phyloP scores from a whole-genome alignment of 2,329 filamentous ascomycete species.

The Mycosphaerella arachidis region DNA sequence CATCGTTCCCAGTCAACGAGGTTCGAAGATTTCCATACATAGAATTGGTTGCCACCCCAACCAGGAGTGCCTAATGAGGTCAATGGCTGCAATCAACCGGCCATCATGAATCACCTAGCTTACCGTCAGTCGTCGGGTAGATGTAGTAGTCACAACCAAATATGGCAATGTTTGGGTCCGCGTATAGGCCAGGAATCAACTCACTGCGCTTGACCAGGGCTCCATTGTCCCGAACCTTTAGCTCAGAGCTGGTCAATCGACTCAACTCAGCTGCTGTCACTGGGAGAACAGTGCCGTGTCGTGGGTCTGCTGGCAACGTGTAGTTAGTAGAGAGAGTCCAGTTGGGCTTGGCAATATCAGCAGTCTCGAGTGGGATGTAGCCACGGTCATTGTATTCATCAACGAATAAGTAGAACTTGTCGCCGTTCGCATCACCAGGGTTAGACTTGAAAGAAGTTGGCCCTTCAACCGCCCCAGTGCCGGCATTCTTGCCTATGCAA shows the following conservation, averaged over 20 bases:
- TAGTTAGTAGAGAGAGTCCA: constrained; percentile 48
- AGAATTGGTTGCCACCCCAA: constrained; percentile 48
- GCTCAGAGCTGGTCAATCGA: constrained; percentile 6
- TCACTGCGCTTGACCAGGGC: constrained; percentile 10
- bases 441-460: constrained; percentile 52
- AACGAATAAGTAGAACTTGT: constrained; percentile 54
- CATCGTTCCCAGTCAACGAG: constrained; percentile 42
- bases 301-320: constrained; percentile 47
- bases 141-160: constrained; percentile 46
- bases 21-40: constrained; percentile 45
- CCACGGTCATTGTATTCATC: constrained; percentile 51
- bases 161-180: constrained; percentile 47
- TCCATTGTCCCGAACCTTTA: constrained; percentile 7
- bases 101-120: constrained; percentile 11
- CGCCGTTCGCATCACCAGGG: constrained; percentile 45
- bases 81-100: not conserved
- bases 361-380: constrained; percentile 52
- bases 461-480: constrained; percentile 48
- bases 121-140: constrained; percentile 47
- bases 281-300: constrained; percentile 52
- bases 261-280: constrained; percentile 46
- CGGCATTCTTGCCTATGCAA: constrained; percentile 51
- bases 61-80: constrained; percentile 14
- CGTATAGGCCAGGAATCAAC: constrained; percentile 26
- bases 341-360: constrained; percentile 45